Conservation (phyloP, 2,329 filamentous ascomycete genomes). For the Monosporascus sp. region DNA sequence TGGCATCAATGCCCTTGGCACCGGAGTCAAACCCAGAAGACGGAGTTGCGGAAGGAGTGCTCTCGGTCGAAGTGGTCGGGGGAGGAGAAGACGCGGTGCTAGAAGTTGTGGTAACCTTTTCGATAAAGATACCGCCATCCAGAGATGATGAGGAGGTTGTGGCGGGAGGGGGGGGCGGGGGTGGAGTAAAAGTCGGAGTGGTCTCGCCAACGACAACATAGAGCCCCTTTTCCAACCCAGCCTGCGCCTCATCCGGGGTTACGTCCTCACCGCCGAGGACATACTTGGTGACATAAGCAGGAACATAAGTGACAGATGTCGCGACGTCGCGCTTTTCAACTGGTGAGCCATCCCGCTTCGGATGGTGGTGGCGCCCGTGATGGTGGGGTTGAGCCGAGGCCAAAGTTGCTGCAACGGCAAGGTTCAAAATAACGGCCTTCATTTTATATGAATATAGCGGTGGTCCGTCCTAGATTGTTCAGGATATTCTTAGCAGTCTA, state of each 20-base stretch:
- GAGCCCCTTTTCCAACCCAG: slow-evolving; percentile 65
- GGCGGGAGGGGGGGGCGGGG: slow-evolving; percentile 28
- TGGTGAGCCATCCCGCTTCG: slow-evolving; percentile 43
- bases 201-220: slow-evolving; percentile 62
- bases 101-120: slow-evolving; percentile 25
- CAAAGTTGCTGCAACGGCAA: slow-evolving; percentile 48
- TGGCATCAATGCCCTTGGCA: slow-evolving; percentile 51
- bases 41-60: slow-evolving; percentile 26
- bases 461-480: not conserved
- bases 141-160: slow-evolving; percentile 28
- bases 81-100: slow-evolving; percentile 30
- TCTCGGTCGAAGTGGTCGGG: slow-evolving; percentile 29
- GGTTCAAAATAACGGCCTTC: slow-evolving; percentile 42
- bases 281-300: slow-evolving; percentile 65
- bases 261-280: slow-evolving; percentile 62
- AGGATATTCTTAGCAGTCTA: not conserved
- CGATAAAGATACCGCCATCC: slow-evolving; percentile 26
- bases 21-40: slow-evolving; percentile 15
- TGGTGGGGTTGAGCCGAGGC: slow-evolving; percentile 53
- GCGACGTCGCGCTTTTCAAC: slow-evolving; percentile 46
- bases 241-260: slow-evolving; percentile 57
- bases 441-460: slow-evolving; percentile 28
- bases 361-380: slow-evolving; percentile 57
- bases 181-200: slow-evolving; percentile 44
- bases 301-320: slow-evolving; percentile 43